A percentile compares a stretch with the other conserved stretches of the same genome.
Conservation (phyloP, 2,329 filamentous ascomycete species). For the Alternaria dauci region DNA sequence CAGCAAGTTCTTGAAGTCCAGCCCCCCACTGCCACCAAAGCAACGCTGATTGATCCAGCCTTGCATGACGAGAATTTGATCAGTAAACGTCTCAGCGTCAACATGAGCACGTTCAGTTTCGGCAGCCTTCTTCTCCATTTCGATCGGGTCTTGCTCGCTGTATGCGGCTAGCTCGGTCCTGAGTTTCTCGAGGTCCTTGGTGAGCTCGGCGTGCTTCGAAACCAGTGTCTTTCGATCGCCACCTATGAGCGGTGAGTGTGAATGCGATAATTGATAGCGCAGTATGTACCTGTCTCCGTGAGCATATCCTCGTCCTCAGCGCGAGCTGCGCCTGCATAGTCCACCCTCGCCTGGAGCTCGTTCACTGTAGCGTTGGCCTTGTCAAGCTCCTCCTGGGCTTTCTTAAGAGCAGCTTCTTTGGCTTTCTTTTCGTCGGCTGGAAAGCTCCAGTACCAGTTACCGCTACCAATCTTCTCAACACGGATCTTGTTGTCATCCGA, state of each 20-base stretch:
- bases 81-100: constrained; percentile 52
- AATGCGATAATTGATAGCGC: background rate
- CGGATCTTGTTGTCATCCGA: constrained; percentile 68
- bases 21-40: constrained; percentile 43
- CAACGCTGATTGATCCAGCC: constrained; percentile 51
- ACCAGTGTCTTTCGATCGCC: constrained; percentile 51
- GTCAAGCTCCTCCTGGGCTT: constrained; percentile 49
- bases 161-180: constrained; percentile 55
- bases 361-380: constrained; percentile 46
- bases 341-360: constrained; percentile 54
- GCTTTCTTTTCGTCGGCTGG: constrained; percentile 64
- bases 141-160: constrained; percentile 57
- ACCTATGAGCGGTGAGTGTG: constrained; percentile 22
- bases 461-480: constrained; percentile 74
- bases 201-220: constrained; percentile 46
- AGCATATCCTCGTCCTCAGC: constrained; percentile 52
- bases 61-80: constrained; percentile 58
- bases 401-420: constrained; percentile 51
- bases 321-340: constrained; percentile 49
- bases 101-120: constrained; percentile 40
- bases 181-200: constrained; percentile 50
- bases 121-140: constrained; percentile 53
- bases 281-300: constrained; percentile 38
- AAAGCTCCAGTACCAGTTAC: constrained; percentile 78
- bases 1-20: constrained; percentile 56